A percentile compares a stretch with the other conserved stretches of the same genome.
Evolutionary conservation across 176 grass and related monocot species (phyloP).

Genomic region (Musa troglodytarum): DNA sequence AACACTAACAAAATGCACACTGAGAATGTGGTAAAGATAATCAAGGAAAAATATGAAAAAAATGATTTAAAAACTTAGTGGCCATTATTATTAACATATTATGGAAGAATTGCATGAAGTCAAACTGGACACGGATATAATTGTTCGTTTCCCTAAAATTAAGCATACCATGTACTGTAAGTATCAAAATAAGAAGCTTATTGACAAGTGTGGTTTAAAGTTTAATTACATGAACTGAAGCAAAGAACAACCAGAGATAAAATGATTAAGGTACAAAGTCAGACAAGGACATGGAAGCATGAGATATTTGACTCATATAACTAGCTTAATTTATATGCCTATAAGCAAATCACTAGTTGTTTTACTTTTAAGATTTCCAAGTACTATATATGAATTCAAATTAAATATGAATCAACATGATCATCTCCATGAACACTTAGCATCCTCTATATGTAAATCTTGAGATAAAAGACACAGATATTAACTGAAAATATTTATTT

Average conservation of each 20-base stretch:
- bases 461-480: too few species aligned
- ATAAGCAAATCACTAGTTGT: too few species aligned
- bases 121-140: neutral
- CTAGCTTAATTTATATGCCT: neutral
- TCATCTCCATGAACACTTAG: too few species aligned
- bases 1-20: neutral
- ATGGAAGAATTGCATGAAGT: neutral
- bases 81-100: neutral
- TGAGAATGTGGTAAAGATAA: neutral
- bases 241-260: neutral
- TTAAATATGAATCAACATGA: too few species aligned
- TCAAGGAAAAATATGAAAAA: neutral
- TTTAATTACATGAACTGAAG: neutral
- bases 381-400: too few species aligned
- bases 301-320: neutral
- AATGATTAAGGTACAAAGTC: neutral
- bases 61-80: neutral
- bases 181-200: neutral
- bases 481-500: too few species aligned
- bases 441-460: too few species aligned
- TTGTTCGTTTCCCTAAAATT: neutral
- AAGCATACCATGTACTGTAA: neutral
- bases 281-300: neutral
- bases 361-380: too few species aligned
- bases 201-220: neutral